Base-by-base conservation (phyloP, 148 eudicot species). In the Limonium bicolor region DNA sequence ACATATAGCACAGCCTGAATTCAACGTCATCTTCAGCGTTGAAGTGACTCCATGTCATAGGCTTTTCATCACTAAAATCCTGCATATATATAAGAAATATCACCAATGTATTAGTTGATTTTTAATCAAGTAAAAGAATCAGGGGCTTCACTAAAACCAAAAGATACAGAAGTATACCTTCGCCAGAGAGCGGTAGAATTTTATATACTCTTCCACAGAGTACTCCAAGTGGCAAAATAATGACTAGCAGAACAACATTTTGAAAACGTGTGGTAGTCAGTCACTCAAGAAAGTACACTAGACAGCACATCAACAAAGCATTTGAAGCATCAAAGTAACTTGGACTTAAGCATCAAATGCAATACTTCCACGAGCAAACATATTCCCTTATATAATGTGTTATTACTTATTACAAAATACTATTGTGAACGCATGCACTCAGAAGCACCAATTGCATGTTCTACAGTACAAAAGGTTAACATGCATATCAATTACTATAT, bases 11-110 rank as follows among this genome's bases (percentile, higher is more conserved):
- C 88, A 51, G 99, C 94, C 71, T 90, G 67, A 90, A 90, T 65
- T 90, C 99, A 36, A 90, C 99, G 73, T 90, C 99, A 43, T 95
- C 99, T 76, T 90, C 99, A 46, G 99, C 99, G 16, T 35, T 78
- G 29, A 90, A 90, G 68, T 90, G 99, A 66, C 94, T 90, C 99
- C 99, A 85, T 16, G 94, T 47, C 51, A 90, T 36, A 16, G 99
- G 99, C 64, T 90, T 90, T 48, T 90, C 99, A 3, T 85, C 94
- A 41, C 80, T 39, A 40, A 90, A 81, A 63, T 90, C 99, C 99
- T 90, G 29, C 25, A 22, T 13, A 8, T 25, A 25, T 1, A 36
- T 36, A 22, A 41, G 28, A 41, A 21, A 16, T 12, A 41, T 21
- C 30, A 12, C 27, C 35, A 20, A 37, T 13, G 28, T 35, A 0